phyloP scores from a whole-genome alignment of 352 stramenopile species.

The Globisporangium echinulatum region DNA sequence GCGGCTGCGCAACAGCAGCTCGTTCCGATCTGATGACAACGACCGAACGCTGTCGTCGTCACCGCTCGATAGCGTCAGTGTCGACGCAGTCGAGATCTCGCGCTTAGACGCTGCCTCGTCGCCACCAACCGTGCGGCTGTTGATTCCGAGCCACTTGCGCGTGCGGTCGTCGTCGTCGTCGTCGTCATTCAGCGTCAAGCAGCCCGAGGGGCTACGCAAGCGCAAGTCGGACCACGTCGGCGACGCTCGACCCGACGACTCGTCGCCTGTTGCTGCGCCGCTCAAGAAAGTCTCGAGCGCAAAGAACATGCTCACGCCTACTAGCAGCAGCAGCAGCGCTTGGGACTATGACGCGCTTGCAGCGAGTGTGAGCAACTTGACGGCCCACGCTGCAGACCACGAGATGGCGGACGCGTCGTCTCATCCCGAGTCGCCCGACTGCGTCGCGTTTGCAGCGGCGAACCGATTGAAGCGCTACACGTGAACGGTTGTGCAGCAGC shows the following conservation, averaged over 20 bases:
- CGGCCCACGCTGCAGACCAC: constrained; percentile 15
- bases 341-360: constrained; percentile 9
- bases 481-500: background rate
- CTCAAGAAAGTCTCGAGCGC: constrained; percentile 73
- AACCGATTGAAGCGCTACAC: constrained; percentile 10
- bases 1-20: constrained; percentile 35
- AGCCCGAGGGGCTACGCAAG: constrained; percentile 66
- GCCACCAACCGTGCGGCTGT: constrained; percentile 29
- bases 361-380: constrained; percentile 5
- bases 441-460: constrained; percentile 13
- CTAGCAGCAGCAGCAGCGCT: constrained; percentile 8
- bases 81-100: constrained; percentile 64
- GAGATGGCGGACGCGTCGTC: constrained; percentile 39
- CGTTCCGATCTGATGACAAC: constrained; percentile 12
- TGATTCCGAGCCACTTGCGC: constrained; percentile 51
- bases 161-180: constrained; percentile 31
- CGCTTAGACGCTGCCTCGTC: constrained; percentile 12
- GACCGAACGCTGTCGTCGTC: background rate
- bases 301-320: constrained; percentile 34
- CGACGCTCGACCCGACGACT: constrained; percentile 14
- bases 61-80: constrained; percentile 21
- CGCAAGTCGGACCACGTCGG: constrained; percentile 68
- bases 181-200: constrained; percentile 42
- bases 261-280: constrained; percentile 10
- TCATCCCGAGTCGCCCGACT: constrained; percentile 18